phyloP scores from a whole-genome alignment of 2,329 filamentous ascomycete genomes.

The Raffaelea albimanens region DNA sequence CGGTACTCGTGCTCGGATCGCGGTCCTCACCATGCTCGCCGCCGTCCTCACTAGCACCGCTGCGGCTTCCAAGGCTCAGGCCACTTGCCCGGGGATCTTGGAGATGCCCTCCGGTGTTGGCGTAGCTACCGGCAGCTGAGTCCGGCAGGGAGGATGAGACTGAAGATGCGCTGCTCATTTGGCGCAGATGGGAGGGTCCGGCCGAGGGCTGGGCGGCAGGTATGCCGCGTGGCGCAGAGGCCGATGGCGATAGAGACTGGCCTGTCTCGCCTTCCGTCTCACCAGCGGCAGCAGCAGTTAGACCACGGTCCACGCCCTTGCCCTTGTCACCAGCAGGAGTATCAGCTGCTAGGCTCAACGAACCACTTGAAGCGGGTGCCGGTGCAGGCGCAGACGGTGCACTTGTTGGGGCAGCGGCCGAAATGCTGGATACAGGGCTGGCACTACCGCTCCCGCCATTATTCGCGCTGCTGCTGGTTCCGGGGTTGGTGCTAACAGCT shows the following conservation, averaged over 20 bases:
- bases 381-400: slow-evolving; percentile 5
- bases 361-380: slow-evolving; percentile 22
- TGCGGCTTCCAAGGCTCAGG: slow-evolving; percentile 37
- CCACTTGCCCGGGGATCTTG: slow-evolving; percentile 45
- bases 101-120: slow-evolving; percentile 22
- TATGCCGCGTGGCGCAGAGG: slow-evolving; percentile 32
- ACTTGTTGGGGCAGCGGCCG: not conserved
- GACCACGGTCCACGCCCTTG: slow-evolving; percentile 55
- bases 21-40: slow-evolving; percentile 41
- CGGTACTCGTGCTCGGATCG: slow-evolving; percentile 41
- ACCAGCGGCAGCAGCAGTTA: slow-evolving; percentile 15
- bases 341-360: slow-evolving; percentile 16
- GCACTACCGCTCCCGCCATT: not conserved
- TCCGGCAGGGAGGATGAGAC: slow-evolving; percentile 68
- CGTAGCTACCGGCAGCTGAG: slow-evolving; percentile 47
- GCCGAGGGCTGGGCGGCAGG: slow-evolving; percentile 41
- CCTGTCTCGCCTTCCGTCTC: slow-evolving; percentile 38
- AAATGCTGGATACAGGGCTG: slow-evolving; percentile 17
- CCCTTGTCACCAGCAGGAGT: slow-evolving; percentile 39
- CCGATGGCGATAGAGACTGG: slow-evolving; percentile 15
- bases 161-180: slow-evolving; percentile 82
- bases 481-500: slow-evolving; percentile 21
- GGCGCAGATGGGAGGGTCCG: slow-evolving; percentile 62
- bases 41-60: slow-evolving; percentile 27
- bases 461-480: slow-evolving; percentile 2